Evolutionary conservation across 495 filamentous ascomycete species (phyloP), one percentile per base, ranked within the genome.

Genomic region (Lasiosphaeris hirsuta): DNA sequence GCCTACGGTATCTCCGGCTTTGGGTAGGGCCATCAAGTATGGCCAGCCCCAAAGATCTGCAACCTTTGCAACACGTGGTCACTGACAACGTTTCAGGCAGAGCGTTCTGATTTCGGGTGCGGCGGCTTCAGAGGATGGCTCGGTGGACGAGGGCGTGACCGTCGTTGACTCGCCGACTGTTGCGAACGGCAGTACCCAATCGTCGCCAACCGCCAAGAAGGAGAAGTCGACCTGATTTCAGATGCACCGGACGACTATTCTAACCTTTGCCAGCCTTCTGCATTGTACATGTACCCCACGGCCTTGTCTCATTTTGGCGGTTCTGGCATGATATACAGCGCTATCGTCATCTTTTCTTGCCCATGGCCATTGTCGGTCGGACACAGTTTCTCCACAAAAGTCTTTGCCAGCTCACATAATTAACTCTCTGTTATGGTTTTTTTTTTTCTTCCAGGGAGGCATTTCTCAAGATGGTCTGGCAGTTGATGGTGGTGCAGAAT

Each of bases 131-230:
- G 74, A 78, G 18, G 72, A 77, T 57, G 74, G 69, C 14, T 72
- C 73, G 50, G 66, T 57, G 35, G 71, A 77, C 58, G 80, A 79
- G 49, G 72, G 71, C 47, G 73, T 76, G 47, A 78, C 79, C n/a
- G 68, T 81, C 42, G 71, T 77, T 30, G 78, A 79, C 47, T 80
- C 78, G 42, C 72, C 72, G n/a, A 72, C 72, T 48, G 69, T 75
- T 51, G 78, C 70, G 37, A 73, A 78, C 48, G 76, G 76, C 39
- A 81, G 77, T 62, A 75, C 71, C 51, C 71, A 75, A 56, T 74
- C 75, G 1, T 82, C 80, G 15, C 80, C 80, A 18, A 69, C 73
- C 7, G 64, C 68, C 64, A 79, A 79, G 59, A 70, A 73, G 60
- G 75, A 76, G 65, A 76, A 69, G 56, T 49, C 58, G 18, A 57